Evolutionary conservation across 208 protist species (phyloP).

Genomic region (Perkinsela sp.): DNA sequence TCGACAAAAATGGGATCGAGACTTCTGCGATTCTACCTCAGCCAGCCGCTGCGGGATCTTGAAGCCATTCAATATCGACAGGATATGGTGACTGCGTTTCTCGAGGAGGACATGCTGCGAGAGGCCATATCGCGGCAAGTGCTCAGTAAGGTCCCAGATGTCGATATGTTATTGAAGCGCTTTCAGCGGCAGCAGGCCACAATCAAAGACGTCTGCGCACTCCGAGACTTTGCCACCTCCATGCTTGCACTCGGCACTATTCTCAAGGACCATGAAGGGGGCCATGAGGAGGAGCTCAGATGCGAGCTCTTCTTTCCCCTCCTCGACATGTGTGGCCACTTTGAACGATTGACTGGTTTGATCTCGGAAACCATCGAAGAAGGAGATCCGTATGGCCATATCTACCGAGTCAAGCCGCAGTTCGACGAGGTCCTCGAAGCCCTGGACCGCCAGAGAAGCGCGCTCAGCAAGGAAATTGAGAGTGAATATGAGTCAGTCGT

Average conservation of each 20-base stretch:
- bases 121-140: conserved; percentile 35
- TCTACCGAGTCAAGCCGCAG: conserved; percentile 49
- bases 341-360: conserved; percentile 34
- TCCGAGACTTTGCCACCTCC: conserved; percentile 44
- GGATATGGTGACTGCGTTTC: conserved; percentile 70
- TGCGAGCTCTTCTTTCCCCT: conserved; percentile 50
- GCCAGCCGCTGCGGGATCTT: conserved; percentile 72
- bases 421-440: conserved; percentile 71
- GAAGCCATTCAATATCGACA: conserved; percentile 69
- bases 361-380: conserved; percentile 49
- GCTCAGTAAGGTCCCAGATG: conserved; percentile 63
- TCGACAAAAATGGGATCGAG: conserved; percentile 76
- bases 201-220: conserved; percentile 51
- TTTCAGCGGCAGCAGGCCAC: conserved; percentile 38
- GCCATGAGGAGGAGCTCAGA: conserved; percentile 27
- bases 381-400: conserved; percentile 16
- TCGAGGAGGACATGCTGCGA: conserved; percentile 48
- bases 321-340: conserved; percentile 43
- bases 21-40: conserved; percentile 81
- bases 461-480: conserved; percentile 30
- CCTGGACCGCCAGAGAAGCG: conserved; percentile 30
- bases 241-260: conserved; percentile 22
- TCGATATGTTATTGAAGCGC: conserved; percentile 67
- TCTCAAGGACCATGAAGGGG: conserved; percentile 21
- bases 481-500: conserved; percentile 26